Conservation (phyloP, 768 basidiomycete species). For the Hemileccinum rubropunctum region DNA sequence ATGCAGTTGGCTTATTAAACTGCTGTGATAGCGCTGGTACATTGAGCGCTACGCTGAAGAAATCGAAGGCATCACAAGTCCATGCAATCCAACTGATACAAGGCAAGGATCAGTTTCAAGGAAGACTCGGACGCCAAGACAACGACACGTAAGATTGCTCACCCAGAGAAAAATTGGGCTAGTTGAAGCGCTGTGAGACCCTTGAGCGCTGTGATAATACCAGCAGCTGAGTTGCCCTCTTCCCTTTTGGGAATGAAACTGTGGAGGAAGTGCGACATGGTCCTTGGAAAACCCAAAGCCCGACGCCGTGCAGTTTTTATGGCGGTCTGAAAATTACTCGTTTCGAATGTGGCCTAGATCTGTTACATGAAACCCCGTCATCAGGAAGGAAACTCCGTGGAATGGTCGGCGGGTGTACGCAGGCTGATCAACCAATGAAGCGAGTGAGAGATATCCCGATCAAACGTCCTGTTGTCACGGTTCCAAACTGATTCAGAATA, state of each 20-base stretch:
- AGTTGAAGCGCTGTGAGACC: slow-evolving; percentile 53
- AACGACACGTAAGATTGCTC: neutral
- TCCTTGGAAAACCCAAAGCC: neutral
- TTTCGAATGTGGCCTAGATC: neutral
- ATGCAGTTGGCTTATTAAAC: slow-evolving; percentile 44
- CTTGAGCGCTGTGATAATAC: slow-evolving; percentile 43
- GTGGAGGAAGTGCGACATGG: slow-evolving; percentile 36
- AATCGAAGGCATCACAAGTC: slow-evolving; percentile 86
- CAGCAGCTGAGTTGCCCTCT: slow-evolving; percentile 31
- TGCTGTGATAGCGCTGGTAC: slow-evolving; percentile 46
- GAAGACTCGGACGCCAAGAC: neutral
- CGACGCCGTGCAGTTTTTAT: slow-evolving; percentile 17
- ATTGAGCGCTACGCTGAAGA: slow-evolving; percentile 73
- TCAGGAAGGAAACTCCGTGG: neutral
- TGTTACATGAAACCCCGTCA: neutral
- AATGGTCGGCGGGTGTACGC: neutral
- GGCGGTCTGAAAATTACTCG: neutral
- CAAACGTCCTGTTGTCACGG: neutral
- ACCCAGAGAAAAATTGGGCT: slow-evolving; percentile 61
- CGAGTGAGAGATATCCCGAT: neutral
- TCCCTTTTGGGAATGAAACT: slow-evolving; percentile 52
- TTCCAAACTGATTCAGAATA: too few species aligned
- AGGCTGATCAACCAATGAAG: neutral
- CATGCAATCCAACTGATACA: slow-evolving; percentile 73
- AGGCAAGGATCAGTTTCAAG: neutral